A percentile compares a stretch with the other conserved stretches of the same genome.
These are phyloP conservation scores for Verticillium zaregamsianum DNA, from an alignment of 2,329 filamentous ascomycete species.

Conservation along the genomic window DNA sequence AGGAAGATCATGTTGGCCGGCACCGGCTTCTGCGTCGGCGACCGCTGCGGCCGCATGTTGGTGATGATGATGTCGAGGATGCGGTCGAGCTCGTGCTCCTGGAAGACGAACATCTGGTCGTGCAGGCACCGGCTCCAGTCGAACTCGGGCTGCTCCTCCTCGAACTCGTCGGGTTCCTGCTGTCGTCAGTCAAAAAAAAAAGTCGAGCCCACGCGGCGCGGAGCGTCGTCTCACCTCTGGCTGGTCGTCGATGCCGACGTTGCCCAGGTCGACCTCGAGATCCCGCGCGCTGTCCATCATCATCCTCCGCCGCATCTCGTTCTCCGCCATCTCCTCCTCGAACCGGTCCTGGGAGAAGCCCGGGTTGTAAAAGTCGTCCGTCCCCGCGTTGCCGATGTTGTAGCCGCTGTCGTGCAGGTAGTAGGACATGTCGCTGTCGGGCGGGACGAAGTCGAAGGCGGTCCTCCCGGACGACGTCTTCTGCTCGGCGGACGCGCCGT, in stretches of 20 bases:
- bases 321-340: slow-evolving; percentile 96
- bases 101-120: slow-evolving; percentile 99
- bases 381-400: slow-evolving; percentile 73
- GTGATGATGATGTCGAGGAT: slow-evolving; percentile 96
- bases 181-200: not conserved
- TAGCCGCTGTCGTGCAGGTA: slow-evolving; percentile 96
- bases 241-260: slow-evolving; percentile 91
- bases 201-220: no score
- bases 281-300: slow-evolving; percentile 99
- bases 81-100: slow-evolving; percentile 84
- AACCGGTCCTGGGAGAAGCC: slow-evolving; percentile 92
- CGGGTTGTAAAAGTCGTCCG: slow-evolving; percentile 89
- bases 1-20: slow-evolving; percentile 97
- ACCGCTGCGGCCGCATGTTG: slow-evolving; percentile 94
- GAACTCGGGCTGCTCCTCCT: slow-evolving; percentile 89
- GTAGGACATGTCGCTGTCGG: slow-evolving; percentile 93
- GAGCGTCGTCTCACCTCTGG: slow-evolving; percentile 63
- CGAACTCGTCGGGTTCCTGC: slow-evolving; percentile 60
- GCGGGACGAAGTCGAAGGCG: slow-evolving; percentile 91
- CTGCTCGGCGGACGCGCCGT: slow-evolving; percentile 91
- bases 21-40: slow-evolving; percentile 94
- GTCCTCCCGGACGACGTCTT: slow-evolving; percentile 92
- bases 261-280: slow-evolving; percentile 91
- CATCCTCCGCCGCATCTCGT: slow-evolving; percentile 91
- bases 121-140: slow-evolving; percentile 92